phyloP scores from a whole-genome alignment of 164 flowering plant genomes.

The Vitis amurensis region DNA sequence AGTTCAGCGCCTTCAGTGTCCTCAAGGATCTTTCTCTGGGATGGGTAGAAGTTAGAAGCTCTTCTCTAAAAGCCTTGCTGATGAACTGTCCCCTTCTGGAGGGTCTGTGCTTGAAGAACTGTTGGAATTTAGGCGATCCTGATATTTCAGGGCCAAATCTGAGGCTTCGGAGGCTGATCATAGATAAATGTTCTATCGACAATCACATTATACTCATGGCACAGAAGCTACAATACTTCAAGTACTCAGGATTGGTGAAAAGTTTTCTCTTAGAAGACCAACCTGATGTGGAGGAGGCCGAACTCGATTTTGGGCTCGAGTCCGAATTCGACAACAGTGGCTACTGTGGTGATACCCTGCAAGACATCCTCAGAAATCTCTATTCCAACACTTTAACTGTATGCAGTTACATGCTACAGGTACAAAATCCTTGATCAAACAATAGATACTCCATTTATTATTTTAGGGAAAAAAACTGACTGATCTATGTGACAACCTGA shows the following conservation, averaged over 20 bases:
- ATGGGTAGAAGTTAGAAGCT: constrained; percentile 7
- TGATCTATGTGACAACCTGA: no score
- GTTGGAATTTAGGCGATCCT: constrained; percentile 6
- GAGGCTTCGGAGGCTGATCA: constrained; percentile 9
- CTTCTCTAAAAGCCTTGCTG: constrained; percentile 7
- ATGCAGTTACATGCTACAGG: constrained; percentile 37
- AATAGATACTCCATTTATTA: no score
- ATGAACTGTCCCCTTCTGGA: constrained; percentile 19
- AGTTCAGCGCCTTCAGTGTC: not conserved
- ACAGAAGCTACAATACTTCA: constrained; percentile 16
- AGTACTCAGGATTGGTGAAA: constrained; percentile 19
- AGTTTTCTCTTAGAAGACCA: not conserved
- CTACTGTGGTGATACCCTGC: constrained; percentile 9
- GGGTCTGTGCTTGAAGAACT: constrained; percentile 21
- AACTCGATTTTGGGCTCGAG: constrained; percentile 27
- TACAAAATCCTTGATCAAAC: not conserved
- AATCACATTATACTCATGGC: constrained; percentile 2
- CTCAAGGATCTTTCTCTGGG: constrained; percentile 25
- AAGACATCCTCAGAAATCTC: not conserved
- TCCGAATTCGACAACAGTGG: constrained; percentile 2
- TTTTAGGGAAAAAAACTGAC: no score
- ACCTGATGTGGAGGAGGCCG: constrained; percentile 13
- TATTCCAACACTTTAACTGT: constrained; percentile 17
- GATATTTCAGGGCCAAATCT: constrained; percentile 1
- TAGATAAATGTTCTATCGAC: constrained; percentile 20